Evolutionary conservation across 768 basidiomycete species (phyloP).

Genomic region (Lactarius quietus): DNA sequence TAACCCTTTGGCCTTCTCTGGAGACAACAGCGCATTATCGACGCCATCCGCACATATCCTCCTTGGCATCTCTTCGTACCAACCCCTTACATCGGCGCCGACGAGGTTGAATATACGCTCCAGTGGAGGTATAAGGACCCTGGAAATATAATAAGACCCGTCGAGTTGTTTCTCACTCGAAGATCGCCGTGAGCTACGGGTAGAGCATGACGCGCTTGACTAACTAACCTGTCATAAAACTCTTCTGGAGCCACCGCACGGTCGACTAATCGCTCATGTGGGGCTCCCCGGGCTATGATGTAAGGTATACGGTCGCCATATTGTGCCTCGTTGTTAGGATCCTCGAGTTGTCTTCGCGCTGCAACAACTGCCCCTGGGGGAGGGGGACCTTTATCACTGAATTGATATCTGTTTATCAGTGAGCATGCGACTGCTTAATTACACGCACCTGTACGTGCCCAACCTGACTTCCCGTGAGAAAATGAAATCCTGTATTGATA

Average conservation of each 20-base stretch:
- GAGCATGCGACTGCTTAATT: not conserved
- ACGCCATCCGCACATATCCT: constrained; percentile 40
- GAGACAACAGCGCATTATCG: constrained; percentile 36
- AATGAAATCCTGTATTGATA: constrained; percentile 88
- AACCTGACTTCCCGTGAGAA: constrained; percentile 92
- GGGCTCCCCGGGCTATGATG: constrained; percentile 68
- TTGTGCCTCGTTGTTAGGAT: constrained; percentile 80
- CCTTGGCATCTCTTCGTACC: constrained; percentile 89
- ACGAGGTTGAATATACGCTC: constrained; percentile 89
- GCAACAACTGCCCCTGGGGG: constrained; percentile 93
- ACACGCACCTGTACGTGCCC: constrained; percentile 82
- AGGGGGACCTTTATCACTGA: constrained; percentile 77
- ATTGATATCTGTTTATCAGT: not conserved
- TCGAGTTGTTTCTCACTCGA: constrained; percentile 72
- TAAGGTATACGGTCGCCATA: constrained; percentile 95
- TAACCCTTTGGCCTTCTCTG: constrained; percentile 33
- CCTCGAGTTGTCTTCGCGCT: constrained; percentile 63
- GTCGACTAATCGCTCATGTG: constrained; percentile 65
- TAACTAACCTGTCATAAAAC: constrained; percentile 55
- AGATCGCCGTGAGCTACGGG: not conserved
- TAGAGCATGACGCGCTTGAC: not conserved
- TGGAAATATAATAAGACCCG: constrained; percentile 81
- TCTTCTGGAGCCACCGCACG: constrained; percentile 72
- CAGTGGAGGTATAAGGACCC: constrained; percentile 84
- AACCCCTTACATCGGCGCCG: constrained; percentile 79